These are phyloP conservation scores for Penicillium vulpinum DNA, from an alignment of 2,329 filamentous ascomycete genomes.

Conservation along the genomic window DNA sequence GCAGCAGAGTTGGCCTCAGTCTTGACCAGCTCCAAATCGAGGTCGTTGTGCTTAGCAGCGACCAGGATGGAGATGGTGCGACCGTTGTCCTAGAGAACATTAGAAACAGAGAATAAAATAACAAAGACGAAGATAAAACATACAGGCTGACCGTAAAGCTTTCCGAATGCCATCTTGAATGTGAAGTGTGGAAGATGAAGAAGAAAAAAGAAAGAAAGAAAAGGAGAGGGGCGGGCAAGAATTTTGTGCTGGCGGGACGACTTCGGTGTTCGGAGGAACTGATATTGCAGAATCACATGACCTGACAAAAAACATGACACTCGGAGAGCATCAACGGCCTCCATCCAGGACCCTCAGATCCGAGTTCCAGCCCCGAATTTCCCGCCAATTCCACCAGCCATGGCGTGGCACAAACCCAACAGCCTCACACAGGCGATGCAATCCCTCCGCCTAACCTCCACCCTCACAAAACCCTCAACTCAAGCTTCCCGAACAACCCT, in stretches of 20 bases:
- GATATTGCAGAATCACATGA: conserved; percentile 23
- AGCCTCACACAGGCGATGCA: conserved; percentile 38
- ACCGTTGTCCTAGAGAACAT: conserved; percentile 69
- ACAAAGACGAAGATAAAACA: conserved; percentile 27
- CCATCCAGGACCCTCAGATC: conserved; percentile 1
- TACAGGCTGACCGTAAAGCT: conserved; percentile 88
- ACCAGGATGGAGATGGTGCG: conserved; percentile 86
- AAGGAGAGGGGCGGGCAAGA: conserved; percentile 23
- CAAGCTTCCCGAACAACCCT: conserved; percentile 46
- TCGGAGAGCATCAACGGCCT: conserved; percentile 7
- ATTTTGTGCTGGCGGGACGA: conserved; percentile 24
- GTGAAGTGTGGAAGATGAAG: conserved; percentile 12
- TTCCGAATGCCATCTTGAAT: conserved; percentile 89
- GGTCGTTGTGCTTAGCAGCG: conserved; percentile 95
- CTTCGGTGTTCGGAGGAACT: conserved; percentile 21
- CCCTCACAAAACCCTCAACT: conserved; percentile 29
- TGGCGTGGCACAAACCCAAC: conserved; percentile 42
- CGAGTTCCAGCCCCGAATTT: not conserved
- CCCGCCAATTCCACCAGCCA: conserved; percentile 19
- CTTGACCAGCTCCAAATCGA: conserved; percentile 83
- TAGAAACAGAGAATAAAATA: not conserved
- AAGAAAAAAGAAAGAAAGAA: conserved; percentile 12
- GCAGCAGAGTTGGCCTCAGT: conserved; percentile 55
- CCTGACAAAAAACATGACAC: conserved; percentile 23
- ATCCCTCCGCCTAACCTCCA: conserved; percentile 29